Base-by-base conservation (phyloP, 768 basidiomycete species). In the Jaapia argillacea region DNA sequence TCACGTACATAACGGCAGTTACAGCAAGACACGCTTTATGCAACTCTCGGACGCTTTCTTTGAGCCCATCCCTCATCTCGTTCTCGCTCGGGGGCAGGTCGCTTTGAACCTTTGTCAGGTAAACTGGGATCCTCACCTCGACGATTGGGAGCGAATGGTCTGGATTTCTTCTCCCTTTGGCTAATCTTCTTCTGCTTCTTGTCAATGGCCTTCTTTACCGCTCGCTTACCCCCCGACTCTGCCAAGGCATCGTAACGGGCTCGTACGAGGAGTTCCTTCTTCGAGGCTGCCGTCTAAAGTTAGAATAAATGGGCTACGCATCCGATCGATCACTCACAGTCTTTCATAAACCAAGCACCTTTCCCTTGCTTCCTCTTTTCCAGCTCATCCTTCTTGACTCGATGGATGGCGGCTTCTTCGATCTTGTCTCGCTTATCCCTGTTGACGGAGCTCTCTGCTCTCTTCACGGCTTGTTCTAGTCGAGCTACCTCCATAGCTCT, bases 111-210 rank as follows among this genome's bases (percentile, higher is more conserved):
- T n/a, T n/a, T n/a, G n/a, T n/a, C n/a, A n/a, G n/a, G n/a, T n/a
- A n/a, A n/a, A n/a, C n/a, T n/a, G n/a, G n/a, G n/a, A n/a, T n/a
- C n/a, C n/a, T n/a, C n/a, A n/a, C n/a, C n/a, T n/a, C n/a, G n/a
- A n/a, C n/a, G n/a, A n/a, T 45, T 51, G 43, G 53, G 54, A 24
- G 68, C 56, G 57, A 79, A 82, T 10, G 92, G 92, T 42, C 89
- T 68, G 45, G 74, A 80, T 54, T 77, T 84, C 64, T 93, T 94
- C 69, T 94, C 92, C 60, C 85, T 91, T 61, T 90, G 87, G 41
- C 73, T 72, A 16, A 82, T 66, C 68, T 92, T 94, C 60, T 77
- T 87, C 62, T 86, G 80, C 60, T 80, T 91, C 72, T 86, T 93
- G 53, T 87, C 87, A 23, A 94, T 79, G 4, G 78, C 87, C 61